phyloP scores from a whole-genome alignment of 2,329 filamentous ascomycete genomes.

The Fusarium sp. region DNA sequence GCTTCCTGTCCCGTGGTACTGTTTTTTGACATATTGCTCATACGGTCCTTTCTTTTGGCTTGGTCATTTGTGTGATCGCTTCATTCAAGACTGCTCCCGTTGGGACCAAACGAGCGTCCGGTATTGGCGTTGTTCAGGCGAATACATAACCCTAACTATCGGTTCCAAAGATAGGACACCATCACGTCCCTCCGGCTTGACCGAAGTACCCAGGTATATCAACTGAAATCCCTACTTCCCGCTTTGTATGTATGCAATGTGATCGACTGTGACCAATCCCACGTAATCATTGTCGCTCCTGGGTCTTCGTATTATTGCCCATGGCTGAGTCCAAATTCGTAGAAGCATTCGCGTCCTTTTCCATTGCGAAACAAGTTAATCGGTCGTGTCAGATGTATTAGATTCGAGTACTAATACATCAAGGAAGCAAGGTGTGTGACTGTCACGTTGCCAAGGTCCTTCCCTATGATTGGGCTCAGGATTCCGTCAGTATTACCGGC shows the following conservation, averaged over 20 bases:
- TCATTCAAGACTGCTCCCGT: conserved; percentile 26
- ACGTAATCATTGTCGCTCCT: conserved; percentile 31
- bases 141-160: conserved; percentile 35
- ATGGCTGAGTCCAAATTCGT: conserved; percentile 35
- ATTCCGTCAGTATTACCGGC: conserved; percentile 39
- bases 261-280: conserved; percentile 28
- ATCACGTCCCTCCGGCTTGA: conserved; percentile 22
- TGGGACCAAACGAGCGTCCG: conserved; percentile 17
- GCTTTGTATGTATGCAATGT: conserved; percentile 14
- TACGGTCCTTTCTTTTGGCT: conserved; percentile 36
- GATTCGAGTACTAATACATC: conserved; percentile 29
- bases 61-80: conserved; percentile 32
- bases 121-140: conserved; percentile 10
- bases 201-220: conserved; percentile 25
- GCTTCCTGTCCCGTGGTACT: conserved; percentile 42
- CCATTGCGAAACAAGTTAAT: conserved; percentile 20
- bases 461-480: conserved; percentile 44
- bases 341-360: conserved; percentile 41
- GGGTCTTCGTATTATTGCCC: conserved; percentile 33
- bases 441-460: conserved; percentile 44
- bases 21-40: conserved; percentile 36
- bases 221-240: conserved; percentile 20
- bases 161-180: conserved; percentile 35
- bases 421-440: conserved; percentile 30
- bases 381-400: conserved; percentile 27